Base-by-base conservation (phyloP, 768 basidiomycete genomes). In the Russula olivacea region DNA sequence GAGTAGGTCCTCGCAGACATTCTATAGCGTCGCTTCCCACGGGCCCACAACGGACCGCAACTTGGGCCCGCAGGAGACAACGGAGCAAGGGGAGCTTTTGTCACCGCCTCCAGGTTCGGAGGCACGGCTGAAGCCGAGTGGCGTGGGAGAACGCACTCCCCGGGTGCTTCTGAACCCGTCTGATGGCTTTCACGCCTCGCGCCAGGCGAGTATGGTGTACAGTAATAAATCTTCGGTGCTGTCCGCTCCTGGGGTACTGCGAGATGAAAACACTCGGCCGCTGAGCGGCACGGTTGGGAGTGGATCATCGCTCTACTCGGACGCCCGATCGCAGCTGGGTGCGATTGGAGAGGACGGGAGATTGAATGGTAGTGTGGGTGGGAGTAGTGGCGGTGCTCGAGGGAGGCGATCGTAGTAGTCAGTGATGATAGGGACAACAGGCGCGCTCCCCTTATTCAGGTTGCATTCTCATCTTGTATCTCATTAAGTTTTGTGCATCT, bases 301-400 rank as follows among this genome's bases (percentile, higher is more conserved):
- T 14, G 64, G 55, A 25, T 68, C 67, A 34, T 56, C 61, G n/a
- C 17, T 66, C 12, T 68, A 68, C 36, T 48, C 55, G n/a, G 65
- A 66, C 55, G 67, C 67, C 25, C 61, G 65, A 41, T 68, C 67
- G 36, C 55, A 59, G 54, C 25, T 57, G 38, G 61, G 30, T 40
- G 15, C 50, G 23, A 9, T 17, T 10, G 64, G 61, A 32, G 63
- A 64, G 23, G 64, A 60, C 0, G 53, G 66, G 34, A 58, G 30
- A 53, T 28, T 23, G 53, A 47, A 54, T 45, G 59, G 66, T 17
- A 55, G 48, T 43, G 51, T 38, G 11, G 50, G 41, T n/a, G 61
- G 41, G 7, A 47, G 32, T 4, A 38, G 58, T 25, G 30, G 47
- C 8, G 53, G 53, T 25, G 58, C 38, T 23, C 48, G 47, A 36